Conservation (phyloP, 2,329 filamentous ascomycete genomes). For the Ilyonectria destructans region DNA sequence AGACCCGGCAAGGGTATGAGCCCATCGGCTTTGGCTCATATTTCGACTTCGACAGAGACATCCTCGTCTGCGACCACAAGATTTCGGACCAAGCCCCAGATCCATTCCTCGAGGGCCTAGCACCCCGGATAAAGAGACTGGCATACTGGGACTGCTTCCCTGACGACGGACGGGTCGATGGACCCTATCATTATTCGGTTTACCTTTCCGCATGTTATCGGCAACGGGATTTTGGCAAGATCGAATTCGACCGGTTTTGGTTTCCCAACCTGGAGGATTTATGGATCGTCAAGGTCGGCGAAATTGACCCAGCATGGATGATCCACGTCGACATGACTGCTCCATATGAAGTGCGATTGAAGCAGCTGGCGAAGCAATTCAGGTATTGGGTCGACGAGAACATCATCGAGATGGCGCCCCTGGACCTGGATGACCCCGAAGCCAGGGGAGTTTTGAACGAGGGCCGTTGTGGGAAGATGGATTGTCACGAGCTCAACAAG, state of each 20-base stretch:
- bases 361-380: slow-evolving; percentile 56
- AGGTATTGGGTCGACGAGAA: slow-evolving; percentile 58
- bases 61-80: slow-evolving; percentile 57
- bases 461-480: slow-evolving; percentile 54
- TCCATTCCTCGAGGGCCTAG: slow-evolving; percentile 53
- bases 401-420: slow-evolving; percentile 56
- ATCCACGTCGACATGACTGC: slow-evolving; percentile 52
- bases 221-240: slow-evolving; percentile 50
- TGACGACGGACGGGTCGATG: slow-evolving; percentile 56
- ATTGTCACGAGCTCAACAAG: slow-evolving; percentile 56
- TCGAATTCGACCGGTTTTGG: slow-evolving; percentile 58
- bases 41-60: slow-evolving; percentile 57
- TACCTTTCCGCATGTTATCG: slow-evolving; percentile 55
- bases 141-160: slow-evolving; percentile 61
- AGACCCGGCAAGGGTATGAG: slow-evolving; percentile 56
- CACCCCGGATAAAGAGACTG: slow-evolving; percentile 53
- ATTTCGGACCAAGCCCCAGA: slow-evolving; percentile 54
- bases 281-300: slow-evolving; percentile 60
- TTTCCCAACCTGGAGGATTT: slow-evolving; percentile 58
- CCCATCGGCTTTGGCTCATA: slow-evolving; percentile 55
- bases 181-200: slow-evolving; percentile 54
- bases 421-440: slow-evolving; percentile 55
- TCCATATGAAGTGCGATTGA: slow-evolving; percentile 50
- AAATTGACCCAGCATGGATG: slow-evolving; percentile 57
- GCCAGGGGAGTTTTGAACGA: slow-evolving; percentile 53